phyloP scores from a whole-genome alignment of 2,329 filamentous ascomycete genomes.

The Cercospora beticola region DNA sequence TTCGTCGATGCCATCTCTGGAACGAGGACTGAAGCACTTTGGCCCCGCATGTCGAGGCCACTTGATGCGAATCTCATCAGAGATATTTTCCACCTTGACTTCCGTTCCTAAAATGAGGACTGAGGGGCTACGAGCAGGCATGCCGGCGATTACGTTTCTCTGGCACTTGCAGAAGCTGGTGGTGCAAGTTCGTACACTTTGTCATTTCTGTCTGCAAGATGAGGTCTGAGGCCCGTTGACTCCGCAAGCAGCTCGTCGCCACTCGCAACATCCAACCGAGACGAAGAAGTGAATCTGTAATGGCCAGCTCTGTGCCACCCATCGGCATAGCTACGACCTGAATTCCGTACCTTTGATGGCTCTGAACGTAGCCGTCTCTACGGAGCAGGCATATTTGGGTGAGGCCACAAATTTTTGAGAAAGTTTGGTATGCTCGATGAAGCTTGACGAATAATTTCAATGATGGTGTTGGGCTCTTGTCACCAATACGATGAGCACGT shows the following conservation, averaged over 20 bases:
- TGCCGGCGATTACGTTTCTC: not conserved
- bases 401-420: not conserved
- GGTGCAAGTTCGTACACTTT: not conserved
- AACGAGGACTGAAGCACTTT: not conserved
- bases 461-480: not conserved
- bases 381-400: not conserved
- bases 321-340: not conserved
- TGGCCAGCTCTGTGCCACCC: not conserved
- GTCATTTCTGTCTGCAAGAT: not conserved
- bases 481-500: not conserved
- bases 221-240: not conserved
- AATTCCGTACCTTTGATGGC: not conserved
- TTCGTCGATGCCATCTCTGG: not conserved
- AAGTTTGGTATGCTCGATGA: not conserved
- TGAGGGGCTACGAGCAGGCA: not conserved
- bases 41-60: not conserved
- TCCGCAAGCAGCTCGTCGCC: not conserved
- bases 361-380: not conserved
- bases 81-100: not conserved
- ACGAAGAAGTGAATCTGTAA: not conserved
- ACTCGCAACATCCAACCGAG: not conserved
- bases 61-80: not conserved
- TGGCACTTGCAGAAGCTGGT: not conserved
- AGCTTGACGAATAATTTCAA: not conserved
- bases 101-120: not conserved